These are phyloP conservation scores for Stagonosporopsis chrysanthemi DNA, from an alignment of 2,329 filamentous ascomycete genomes.

Conservation along the genomic window DNA sequence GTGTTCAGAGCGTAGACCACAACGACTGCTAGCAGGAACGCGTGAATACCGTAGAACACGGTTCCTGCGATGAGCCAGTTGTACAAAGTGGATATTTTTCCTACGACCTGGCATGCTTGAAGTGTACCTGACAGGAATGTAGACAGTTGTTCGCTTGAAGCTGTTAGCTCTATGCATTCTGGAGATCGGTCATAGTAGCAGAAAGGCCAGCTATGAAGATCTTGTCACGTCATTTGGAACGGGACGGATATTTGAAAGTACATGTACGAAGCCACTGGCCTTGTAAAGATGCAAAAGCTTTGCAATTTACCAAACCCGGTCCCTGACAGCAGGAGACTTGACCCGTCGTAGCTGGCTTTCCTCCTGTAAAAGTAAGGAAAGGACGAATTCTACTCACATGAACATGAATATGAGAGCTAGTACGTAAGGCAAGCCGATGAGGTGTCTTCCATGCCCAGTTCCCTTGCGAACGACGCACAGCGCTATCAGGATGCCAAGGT, in stretches of 20 bases:
- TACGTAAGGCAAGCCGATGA: conserved; percentile 31
- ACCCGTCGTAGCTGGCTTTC: background rate
- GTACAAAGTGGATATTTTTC: background rate
- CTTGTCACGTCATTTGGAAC: background rate
- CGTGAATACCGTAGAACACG: conserved; percentile 31
- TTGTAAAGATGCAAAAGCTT: background rate
- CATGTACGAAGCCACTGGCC: background rate
- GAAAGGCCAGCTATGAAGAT: background rate
- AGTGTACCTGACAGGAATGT: conserved; percentile 4
- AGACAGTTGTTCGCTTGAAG: background rate
- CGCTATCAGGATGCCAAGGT: conserved; percentile 27
- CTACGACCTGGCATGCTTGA: background rate
- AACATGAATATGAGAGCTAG: conserved; percentile 21
- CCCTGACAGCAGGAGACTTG: background rate
- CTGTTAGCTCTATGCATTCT: background rate
- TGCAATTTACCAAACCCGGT: background rate
- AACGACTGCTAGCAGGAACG: conserved; percentile 35
- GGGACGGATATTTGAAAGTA: background rate
- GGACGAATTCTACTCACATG: conserved; percentile 26
- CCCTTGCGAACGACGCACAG: conserved; percentile 29
- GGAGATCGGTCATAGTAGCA: background rate
- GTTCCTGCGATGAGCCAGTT: conserved; percentile 18
- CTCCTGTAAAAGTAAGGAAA: too few species aligned
- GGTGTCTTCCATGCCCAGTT: conserved; percentile 26
- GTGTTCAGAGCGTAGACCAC: conserved; percentile 36